Evolutionary conservation across 805 yeast species (phyloP).

Genomic region (Vanderwaltozyma verrucispora): DNA sequence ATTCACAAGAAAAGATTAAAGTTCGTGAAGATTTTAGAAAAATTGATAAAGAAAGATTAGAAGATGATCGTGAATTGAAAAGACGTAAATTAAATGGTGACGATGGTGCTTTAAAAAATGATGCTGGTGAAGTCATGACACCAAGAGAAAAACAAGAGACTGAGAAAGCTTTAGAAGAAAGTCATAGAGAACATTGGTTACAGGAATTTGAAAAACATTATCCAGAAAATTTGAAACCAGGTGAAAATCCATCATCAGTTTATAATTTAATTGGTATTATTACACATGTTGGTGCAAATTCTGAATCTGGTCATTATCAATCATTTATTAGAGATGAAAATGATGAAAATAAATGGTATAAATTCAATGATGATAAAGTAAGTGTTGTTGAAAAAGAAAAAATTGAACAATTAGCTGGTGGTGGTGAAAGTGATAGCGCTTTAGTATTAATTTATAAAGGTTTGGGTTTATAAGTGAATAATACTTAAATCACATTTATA

Average conservation of each 20-base stretch:
- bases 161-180: conserved; percentile 36
- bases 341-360: conserved; percentile 84
- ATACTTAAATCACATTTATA: too few relatives aligned
- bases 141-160: conserved; percentile 49
- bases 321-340: conserved; percentile 67
- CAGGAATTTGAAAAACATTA: conserved; percentile 35
- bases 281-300: conserved; percentile 91
- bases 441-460: conserved; percentile 79
- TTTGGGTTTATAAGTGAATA: conserved; percentile 43
- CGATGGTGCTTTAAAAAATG: conserved; percentile 5
- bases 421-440: conserved; percentile 97
- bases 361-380: conserved; percentile 89
- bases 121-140: conserved; percentile 23
- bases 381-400: conserved; percentile 65
- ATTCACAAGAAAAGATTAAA: conserved; percentile 54
- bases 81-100: conserved; percentile 33
- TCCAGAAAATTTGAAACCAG: conserved; percentile 39
- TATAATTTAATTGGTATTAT: conserved; percentile 76
- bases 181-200: conserved; percentile 40
- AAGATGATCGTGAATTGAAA: conserved; percentile 61
- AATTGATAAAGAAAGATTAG: conserved; percentile 64
- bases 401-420: conserved; percentile 84
- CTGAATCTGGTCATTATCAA: conserved; percentile 97
- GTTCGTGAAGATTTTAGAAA: conserved; percentile 69
- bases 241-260: conserved; percentile 80